phyloP scores from a whole-genome alignment of 805 yeast genomes.

The Tetrapisispora nanseiensis region DNA sequence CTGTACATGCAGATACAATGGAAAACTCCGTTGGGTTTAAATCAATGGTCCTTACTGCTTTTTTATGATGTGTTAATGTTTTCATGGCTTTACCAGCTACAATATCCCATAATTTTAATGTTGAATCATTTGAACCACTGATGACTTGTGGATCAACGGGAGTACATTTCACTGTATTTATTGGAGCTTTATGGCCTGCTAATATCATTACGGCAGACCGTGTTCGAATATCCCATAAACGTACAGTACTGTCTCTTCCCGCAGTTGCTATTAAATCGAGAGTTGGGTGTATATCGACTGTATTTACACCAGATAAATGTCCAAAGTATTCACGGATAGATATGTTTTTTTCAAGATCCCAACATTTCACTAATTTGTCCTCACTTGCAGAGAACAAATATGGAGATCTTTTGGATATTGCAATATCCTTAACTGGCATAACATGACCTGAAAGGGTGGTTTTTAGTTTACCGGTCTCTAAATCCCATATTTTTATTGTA shows the following conservation, averaged over 20 bases:
- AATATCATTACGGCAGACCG: conserved; percentile 64
- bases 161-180: conserved; percentile 59
- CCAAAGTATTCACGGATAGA: conserved; percentile 87
- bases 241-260: conserved; percentile 75
- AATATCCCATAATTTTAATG: conserved; percentile 81
- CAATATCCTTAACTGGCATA: conserved; percentile 76
- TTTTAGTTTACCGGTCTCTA: conserved; percentile 58
- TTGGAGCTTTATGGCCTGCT: conserved; percentile 71
- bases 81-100: conserved; percentile 64
- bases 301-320: conserved; percentile 80
- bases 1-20: conserved; percentile 71
- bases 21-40: conserved; percentile 63
- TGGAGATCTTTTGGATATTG: conserved; percentile 66
- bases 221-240: conserved; percentile 91
- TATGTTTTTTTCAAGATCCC: conserved; percentile 87
- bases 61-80: conserved; percentile 75
- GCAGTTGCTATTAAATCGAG: conserved; percentile 75
- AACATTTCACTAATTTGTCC: conserved; percentile 85
- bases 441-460: conserved; percentile 83
- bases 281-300: conserved; percentile 80
- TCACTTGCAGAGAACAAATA: conserved; percentile 88
- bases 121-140: conserved; percentile 74
- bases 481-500: conserved; percentile 86
- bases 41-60: conserved; percentile 65
- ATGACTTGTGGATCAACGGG: conserved; percentile 77